Base-by-base conservation (phyloP, 2,329 filamentous ascomycete species). In the Calycina herbarum region DNA sequence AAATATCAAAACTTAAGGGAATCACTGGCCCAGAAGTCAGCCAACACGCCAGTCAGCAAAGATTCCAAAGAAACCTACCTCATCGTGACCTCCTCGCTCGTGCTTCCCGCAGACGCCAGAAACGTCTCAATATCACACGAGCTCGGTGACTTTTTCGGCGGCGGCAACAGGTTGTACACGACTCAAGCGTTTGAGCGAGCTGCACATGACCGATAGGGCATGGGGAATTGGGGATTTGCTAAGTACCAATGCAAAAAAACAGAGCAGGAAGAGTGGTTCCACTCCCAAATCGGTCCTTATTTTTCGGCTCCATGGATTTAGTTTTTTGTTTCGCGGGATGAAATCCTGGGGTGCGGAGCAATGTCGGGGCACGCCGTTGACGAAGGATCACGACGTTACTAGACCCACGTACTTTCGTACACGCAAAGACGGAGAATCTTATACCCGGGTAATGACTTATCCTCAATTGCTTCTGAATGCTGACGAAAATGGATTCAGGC, bases 281-380 rank as follows among this genome's bases (percentile, higher is more conserved):
- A 24, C 45, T 51, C 24, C n/a, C 45, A 24, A 51, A 51, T 51
- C 45, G 45, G 45, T 27, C 45, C 45, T 51, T 51, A 51, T 51
- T 48, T n/a, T 48, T 48, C 4, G 6, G 8, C 5, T 45, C 40
- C 17, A 45, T 45, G n/a, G n/a, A 48, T n/a, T 11, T 4, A 48
- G 27, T 5, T 51, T 24, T 20, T 51, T 51, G 45, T 27, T 51
- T 51, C 27, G 45, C 45, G 45, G 45, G 45, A 51, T 51, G 45
- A 51, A 51, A 51, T 51, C 45, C 45, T 51, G 45, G 45, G 45
- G 45, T 51, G 45, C 45, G 45, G 45, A 51, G 45, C 10, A 51
- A 51, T 27, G 20, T 51, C 45, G 45, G 45, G 45, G 45, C 45
- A 51, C 45, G n/a, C 45, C 45, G n/a, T 24, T 24, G n/a, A 11